Conservation (phyloP, 2,329 filamentous ascomycete species). For the Ophiosphaerella narmari region DNA sequence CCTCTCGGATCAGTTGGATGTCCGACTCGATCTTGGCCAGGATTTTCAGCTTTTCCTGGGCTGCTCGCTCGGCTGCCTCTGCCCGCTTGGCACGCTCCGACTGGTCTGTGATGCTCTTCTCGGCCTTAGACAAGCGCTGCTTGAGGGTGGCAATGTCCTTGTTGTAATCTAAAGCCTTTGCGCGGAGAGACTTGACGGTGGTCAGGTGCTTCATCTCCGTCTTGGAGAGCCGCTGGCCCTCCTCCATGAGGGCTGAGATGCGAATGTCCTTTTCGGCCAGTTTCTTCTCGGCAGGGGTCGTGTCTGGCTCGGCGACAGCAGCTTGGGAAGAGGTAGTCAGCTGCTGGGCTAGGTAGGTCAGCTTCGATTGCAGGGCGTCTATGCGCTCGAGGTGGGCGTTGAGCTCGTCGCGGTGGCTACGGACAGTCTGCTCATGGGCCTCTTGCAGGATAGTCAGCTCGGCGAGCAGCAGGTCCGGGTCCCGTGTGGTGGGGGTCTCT, state of each 20-base stretch:
- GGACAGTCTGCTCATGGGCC: slow-evolving; percentile 57
- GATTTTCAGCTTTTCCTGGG: slow-evolving; percentile 59
- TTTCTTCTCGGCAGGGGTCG: slow-evolving; percentile 65
- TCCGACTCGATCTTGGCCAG: slow-evolving; percentile 60
- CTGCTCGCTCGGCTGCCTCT: slow-evolving; percentile 62
- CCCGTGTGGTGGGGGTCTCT: slow-evolving; percentile 14
- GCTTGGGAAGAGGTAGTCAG: slow-evolving; percentile 76
- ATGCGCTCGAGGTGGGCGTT: slow-evolving; percentile 85
- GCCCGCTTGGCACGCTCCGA: slow-evolving; percentile 64
- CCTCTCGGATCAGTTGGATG: slow-evolving; percentile 64
- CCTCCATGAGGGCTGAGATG: slow-evolving; percentile 86
- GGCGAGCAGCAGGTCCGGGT: slow-evolving; percentile 45
- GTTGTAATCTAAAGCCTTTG: slow-evolving; percentile 57
- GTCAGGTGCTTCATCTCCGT: slow-evolving; percentile 83
- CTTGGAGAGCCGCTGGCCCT: slow-evolving; percentile 85
- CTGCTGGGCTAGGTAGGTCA: slow-evolving; percentile 84
- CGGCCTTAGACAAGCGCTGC: slow-evolving; percentile 66
- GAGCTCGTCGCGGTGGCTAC: slow-evolving; percentile 77
- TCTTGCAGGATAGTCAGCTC: slow-evolving; percentile 56
- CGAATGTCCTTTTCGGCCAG: slow-evolving; percentile 88
- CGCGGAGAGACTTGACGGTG: slow-evolving; percentile 77
- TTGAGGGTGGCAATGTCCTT: slow-evolving; percentile 59
- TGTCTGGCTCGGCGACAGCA: slow-evolving; percentile 54
- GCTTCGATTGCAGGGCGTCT: slow-evolving; percentile 87
- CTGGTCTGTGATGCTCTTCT: slow-evolving; percentile 66